These are phyloP conservation scores for Pistacia atlantica DNA, from an alignment of 345 rosid genomes.

Conservation along the genomic window DNA sequence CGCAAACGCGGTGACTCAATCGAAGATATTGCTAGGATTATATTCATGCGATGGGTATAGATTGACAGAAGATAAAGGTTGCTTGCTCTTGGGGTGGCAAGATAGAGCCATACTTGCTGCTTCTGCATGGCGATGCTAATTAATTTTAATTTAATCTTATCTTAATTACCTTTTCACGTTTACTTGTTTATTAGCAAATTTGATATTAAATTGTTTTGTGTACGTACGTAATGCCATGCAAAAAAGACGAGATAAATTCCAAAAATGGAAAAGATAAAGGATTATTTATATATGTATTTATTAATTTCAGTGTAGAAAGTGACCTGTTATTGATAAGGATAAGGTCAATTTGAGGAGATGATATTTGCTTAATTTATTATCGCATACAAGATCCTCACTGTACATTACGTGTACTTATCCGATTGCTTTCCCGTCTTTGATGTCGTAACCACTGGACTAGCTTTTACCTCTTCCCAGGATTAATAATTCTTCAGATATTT, in stretches of 20 bases:
- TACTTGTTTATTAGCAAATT: slow-evolving; percentile 6
- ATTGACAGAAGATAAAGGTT: slow-evolving; percentile 69
- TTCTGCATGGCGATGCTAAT: slow-evolving; percentile 67
- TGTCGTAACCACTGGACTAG: slow-evolving; percentile 12
- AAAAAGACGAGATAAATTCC: slow-evolving; percentile 9
- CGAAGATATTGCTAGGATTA: slow-evolving; percentile 55
- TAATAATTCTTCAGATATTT: neutral
- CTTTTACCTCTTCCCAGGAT: neutral
- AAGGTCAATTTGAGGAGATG: neutral
- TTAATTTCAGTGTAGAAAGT: neutral
- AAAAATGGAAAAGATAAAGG: neutral
- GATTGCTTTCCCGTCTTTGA: slow-evolving; percentile 4
- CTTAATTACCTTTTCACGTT: neutral
- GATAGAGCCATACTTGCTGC: slow-evolving; percentile 64
- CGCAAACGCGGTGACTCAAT: slow-evolving; percentile 68
- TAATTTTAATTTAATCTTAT: too few relatives aligned
- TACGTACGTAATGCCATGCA: neutral
- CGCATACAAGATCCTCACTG: neutral
- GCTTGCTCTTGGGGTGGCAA: slow-evolving; percentile 74
- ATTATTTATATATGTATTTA: neutral
- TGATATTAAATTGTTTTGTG: neutral
- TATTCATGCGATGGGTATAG: slow-evolving; percentile 70
- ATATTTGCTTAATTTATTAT: slow-evolving; percentile 11
- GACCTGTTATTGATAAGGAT: neutral
- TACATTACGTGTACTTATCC: neutral